Conservation (phyloP, 306 rosid species). For the Quercus parvula region DNA sequence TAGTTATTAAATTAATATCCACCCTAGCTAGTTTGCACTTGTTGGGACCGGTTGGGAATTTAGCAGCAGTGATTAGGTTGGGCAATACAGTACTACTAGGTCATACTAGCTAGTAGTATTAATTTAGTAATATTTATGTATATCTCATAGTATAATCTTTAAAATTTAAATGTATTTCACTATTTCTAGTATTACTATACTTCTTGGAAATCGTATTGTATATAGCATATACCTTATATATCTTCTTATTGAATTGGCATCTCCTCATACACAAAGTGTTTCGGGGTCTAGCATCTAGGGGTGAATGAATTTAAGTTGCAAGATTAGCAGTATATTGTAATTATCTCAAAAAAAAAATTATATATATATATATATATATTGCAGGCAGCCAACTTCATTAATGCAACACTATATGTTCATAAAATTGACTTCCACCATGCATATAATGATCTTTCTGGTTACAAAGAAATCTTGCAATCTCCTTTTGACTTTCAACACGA, state of each 20-base stretch:
- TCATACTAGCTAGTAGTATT: background rate
- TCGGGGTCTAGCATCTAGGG: fast-evolving
- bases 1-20: background rate
- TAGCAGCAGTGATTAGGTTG: background rate
- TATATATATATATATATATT: no score
- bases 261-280: fast-evolving
- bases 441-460: no score
- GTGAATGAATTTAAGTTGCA: no score
- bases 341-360: no score
- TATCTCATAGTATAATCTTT: background rate
- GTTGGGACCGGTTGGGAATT: background rate
- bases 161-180: no score
- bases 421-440: no score
- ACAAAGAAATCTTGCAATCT: background rate
- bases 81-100: background rate
- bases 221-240: no score
- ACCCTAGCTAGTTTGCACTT: background rate
- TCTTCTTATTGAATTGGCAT: no score
- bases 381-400: no score
- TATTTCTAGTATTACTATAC: no score
- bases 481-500: background rate
- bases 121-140: background rate
- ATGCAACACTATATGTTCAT: no score
- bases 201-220: no score
- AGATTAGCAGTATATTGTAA: fast-evolving